phyloP scores from a whole-genome alignment of 2,329 filamentous ascomycete genomes.

The Sclerotinia glacialis region DNA sequence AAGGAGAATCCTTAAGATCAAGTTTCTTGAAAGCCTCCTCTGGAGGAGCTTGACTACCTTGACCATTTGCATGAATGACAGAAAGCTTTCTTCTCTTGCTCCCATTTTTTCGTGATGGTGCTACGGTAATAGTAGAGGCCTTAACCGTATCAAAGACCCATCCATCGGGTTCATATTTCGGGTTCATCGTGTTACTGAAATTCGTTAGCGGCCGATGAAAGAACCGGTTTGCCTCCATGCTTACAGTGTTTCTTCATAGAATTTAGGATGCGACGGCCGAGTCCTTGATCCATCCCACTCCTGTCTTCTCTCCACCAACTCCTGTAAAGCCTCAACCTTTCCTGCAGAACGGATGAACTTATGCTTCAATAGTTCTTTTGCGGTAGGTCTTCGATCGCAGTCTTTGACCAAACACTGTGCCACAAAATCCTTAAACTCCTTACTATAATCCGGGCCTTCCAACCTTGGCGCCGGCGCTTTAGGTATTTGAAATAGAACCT shows the following conservation, averaged over 20 bases:
- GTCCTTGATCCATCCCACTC: slow-evolving; percentile 75
- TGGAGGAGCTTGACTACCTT: slow-evolving; percentile 36
- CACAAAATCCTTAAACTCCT: slow-evolving; percentile 92
- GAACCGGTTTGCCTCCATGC: slow-evolving; percentile 28
- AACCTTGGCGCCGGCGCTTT: slow-evolving; percentile 82
- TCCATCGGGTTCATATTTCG: slow-evolving; percentile 70
- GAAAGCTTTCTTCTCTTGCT: slow-evolving; percentile 56
- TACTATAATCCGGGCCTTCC: slow-evolving; percentile 76
- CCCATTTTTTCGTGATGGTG: slow-evolving; percentile 49
- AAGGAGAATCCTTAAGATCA: slow-evolving; percentile 59
- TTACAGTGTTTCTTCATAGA: slow-evolving; percentile 88
- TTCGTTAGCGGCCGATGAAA: slow-evolving; percentile 26
- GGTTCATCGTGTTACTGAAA: slow-evolving; percentile 60
- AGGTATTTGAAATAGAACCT: slow-evolving; percentile 86
- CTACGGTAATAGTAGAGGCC: slow-evolving; percentile 54
- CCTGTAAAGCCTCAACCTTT: slow-evolving; percentile 82
- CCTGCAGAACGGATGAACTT: slow-evolving; percentile 84
- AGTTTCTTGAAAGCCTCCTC: slow-evolving; percentile 60
- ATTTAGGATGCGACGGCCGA: slow-evolving; percentile 68
- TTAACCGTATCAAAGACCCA: slow-evolving; percentile 97
- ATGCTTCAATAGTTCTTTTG: slow-evolving; percentile 83
- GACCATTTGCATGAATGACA: slow-evolving; percentile 49
- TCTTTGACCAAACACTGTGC: slow-evolving; percentile 90
- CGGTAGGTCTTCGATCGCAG: slow-evolving; percentile 76
- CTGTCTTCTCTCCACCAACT: slow-evolving; percentile 79